Conservation (phyloP, 495 filamentous ascomycete species). For the Neurospora sp. region DNA sequence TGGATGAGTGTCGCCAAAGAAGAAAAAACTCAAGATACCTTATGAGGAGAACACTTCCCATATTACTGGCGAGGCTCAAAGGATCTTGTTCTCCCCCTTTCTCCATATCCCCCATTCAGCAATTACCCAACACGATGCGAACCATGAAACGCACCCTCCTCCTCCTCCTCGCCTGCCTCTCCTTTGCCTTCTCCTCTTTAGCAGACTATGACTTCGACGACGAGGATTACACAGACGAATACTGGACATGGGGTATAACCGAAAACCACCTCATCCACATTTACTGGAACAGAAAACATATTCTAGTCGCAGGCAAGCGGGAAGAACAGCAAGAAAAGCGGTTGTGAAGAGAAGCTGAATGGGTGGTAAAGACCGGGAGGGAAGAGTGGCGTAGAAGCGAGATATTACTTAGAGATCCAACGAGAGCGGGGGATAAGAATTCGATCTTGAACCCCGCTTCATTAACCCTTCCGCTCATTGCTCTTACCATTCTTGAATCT, state of each 20-base stretch:
- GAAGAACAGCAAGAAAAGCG: no score
- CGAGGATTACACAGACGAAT: background rate
- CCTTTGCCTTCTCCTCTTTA: background rate
- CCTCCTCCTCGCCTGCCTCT: background rate
- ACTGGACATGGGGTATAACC: background rate
- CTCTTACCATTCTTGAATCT: background rate
- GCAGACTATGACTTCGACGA: background rate
- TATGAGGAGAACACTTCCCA: background rate
- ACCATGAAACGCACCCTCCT: background rate
- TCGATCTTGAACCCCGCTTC: background rate
- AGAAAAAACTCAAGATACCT: background rate
- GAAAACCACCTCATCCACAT: background rate
- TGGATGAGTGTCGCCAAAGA: background rate
- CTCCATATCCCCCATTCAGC: background rate
- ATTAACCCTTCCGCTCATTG: background rate
- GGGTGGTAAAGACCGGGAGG: no score
- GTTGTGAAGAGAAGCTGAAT: no score
- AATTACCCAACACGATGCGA: accelerated
- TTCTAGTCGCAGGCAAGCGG: background rate
- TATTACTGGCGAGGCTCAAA: background rate
- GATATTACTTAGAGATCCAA: no score
- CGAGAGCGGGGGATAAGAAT: no score
- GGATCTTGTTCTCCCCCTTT: no score
- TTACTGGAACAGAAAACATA: background rate
- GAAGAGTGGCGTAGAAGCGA: no score